These are phyloP conservation scores for Grigorovia jiainica DNA, from an alignment of 805 yeast genomes.

Conservation along the genomic window DNA sequence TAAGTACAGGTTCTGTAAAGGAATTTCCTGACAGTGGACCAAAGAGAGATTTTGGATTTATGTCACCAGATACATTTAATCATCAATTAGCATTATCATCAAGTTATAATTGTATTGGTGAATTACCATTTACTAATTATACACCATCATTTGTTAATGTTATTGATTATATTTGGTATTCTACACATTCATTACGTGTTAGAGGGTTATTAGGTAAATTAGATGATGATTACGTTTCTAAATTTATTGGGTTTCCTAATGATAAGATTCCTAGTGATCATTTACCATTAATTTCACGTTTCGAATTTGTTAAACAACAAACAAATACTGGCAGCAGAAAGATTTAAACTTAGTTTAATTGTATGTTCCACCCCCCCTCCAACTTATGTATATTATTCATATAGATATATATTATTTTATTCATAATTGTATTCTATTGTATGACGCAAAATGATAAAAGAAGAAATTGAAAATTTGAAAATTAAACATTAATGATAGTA, in stretches of 20 bases:
- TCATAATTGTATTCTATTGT: neutral
- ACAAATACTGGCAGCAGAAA: constrained; percentile 22
- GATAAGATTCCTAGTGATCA: constrained; percentile 93
- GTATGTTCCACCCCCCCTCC: too few species aligned
- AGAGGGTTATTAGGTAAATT: constrained; percentile 79
- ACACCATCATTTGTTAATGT: constrained; percentile 90
- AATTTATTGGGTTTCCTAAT: constrained; percentile 86
- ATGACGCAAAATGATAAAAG: too few species aligned
- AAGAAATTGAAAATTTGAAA: too few species aligned
- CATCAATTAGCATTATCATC: constrained; percentile 77
- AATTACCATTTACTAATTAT: constrained; percentile 88
- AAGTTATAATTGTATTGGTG: constrained; percentile 76
- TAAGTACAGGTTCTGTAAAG: constrained; percentile 71
- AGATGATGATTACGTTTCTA: constrained; percentile 65
- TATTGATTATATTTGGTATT: constrained; percentile 93
- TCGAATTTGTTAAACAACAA: constrained; percentile 49
- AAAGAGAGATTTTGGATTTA: constrained; percentile 84
- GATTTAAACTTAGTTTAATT: too few species aligned
- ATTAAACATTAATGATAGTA: neutral
- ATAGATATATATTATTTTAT: neutral
- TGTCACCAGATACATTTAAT: constrained; percentile 78
- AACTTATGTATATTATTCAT: neutral
- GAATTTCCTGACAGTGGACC: constrained; percentile 67
- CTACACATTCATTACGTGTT: constrained; percentile 71
- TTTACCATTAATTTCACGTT: constrained; percentile 72